Percentiles rank a stretch among this genome's conserved stretches.
phyloP scores from a whole-genome alignment of 2,329 filamentous ascomycete species.

The Diaporthe ampelina region DNA sequence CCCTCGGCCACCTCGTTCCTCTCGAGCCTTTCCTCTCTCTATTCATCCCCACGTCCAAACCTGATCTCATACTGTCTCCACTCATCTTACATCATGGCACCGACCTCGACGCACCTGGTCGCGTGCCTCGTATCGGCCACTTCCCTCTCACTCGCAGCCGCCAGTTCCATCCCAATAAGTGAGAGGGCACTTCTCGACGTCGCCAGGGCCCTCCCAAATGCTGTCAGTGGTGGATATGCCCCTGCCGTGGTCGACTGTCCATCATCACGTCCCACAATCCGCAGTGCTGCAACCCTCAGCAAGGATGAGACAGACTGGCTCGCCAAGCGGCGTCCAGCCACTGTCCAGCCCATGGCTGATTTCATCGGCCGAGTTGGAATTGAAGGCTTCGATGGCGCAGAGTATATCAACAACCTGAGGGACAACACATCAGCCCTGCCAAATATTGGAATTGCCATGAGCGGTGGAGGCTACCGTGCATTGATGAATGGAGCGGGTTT shows the following conservation, averaged over 20 bases:
- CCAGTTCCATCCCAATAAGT: conserved; percentile 2
- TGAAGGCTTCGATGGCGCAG: conserved; percentile 79
- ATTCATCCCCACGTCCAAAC: neutral
- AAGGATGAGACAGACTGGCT: conserved; percentile 82
- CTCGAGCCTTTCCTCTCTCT: neutral
- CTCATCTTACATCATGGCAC: conserved; percentile 29
- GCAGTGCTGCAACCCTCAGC: conserved; percentile 74
- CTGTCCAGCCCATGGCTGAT: conserved; percentile 79
- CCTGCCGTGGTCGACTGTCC: conserved; percentile 80
- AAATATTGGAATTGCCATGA: conserved; percentile 81
- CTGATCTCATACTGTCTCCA: neutral
- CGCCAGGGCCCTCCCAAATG: conserved; percentile 53
- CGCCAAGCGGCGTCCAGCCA: conserved; percentile 77
- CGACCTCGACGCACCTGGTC: conserved; percentile 15
- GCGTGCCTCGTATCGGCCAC: conserved; percentile 29
- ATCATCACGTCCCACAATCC: conserved; percentile 75
- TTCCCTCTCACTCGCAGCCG: conserved; percentile 12
- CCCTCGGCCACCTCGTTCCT: neutral
- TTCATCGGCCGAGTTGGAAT: conserved; percentile 82
- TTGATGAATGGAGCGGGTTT: conserved; percentile 87
- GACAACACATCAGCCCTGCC: conserved; percentile 71
- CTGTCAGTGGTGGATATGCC: conserved; percentile 74
- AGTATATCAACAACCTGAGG: conserved; percentile 76
- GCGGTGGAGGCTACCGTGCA: conserved; percentile 90
- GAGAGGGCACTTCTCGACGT: conserved; percentile 35